A percentile compares a stretch with the other conserved stretches of the same genome.
Conservation (phyloP, 257 asterid species). For the Euphrasia confusa region DNA sequence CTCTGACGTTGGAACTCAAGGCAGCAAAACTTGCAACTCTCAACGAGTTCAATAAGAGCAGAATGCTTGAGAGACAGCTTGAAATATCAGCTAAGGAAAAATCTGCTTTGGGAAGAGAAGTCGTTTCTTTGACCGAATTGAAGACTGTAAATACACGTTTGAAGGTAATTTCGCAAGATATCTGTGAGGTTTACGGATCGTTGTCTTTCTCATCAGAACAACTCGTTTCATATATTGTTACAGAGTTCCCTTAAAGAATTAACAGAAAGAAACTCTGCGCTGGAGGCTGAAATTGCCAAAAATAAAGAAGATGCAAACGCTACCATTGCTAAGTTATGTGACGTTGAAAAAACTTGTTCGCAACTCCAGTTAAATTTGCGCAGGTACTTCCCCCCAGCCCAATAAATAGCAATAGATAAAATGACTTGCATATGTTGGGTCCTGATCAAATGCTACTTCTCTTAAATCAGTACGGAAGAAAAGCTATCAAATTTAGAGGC, state of each 20-base stretch:
- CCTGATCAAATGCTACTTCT: constrained; percentile 16
- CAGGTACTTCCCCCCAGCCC: constrained; percentile 46
- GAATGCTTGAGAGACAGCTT: constrained; percentile 63
- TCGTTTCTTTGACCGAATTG: constrained; percentile 47
- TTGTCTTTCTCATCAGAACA: constrained; percentile 16
- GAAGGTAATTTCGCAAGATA: constrained; percentile 46
- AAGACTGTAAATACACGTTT: constrained; percentile 67
- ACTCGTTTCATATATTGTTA: constrained; percentile 23
- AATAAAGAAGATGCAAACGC: constrained; percentile 58
- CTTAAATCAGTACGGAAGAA: constrained; percentile 68
- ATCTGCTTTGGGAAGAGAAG: constrained; percentile 66
- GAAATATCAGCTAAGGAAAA: constrained; percentile 70
- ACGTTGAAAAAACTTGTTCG: constrained; percentile 65
- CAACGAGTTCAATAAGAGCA: constrained; percentile 81
- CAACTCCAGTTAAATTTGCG: constrained; percentile 59
- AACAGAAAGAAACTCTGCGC: constrained; percentile 56
- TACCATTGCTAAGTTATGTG: constrained; percentile 59
- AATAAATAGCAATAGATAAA: not conserved
- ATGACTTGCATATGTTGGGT: constrained; percentile 16
- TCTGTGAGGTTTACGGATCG: no score
- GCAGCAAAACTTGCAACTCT: constrained; percentile 89
- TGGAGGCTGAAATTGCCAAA: constrained; percentile 65
- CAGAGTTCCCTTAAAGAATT: constrained; percentile 63
- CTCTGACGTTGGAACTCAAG: constrained; percentile 71
- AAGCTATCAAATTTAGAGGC: constrained; percentile 62